Conservation (phyloP, 345 rosid genomes). For the Eucalyptus erythrocorys region DNA sequence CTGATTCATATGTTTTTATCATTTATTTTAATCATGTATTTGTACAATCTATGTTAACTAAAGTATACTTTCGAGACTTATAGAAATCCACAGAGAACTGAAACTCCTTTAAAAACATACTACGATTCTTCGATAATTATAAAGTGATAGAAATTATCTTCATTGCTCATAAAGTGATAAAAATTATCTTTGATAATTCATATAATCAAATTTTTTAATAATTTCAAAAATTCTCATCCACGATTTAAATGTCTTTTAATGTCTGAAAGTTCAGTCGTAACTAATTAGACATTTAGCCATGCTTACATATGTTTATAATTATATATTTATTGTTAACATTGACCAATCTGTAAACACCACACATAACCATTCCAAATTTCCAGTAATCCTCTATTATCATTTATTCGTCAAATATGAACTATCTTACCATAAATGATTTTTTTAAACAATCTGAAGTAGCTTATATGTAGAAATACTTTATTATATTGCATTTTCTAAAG, state of each 20-base stretch:
- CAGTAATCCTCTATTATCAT: background rate
- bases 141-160: background rate
- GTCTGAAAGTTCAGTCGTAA: no score
- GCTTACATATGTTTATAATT: no score
- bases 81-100: background rate
- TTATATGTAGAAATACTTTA: no score
- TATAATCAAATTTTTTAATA: no score
- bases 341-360: no score
- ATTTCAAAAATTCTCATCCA: no score
- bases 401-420: background rate
- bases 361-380: background rate
- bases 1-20: background rate
- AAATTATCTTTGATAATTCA: background rate
- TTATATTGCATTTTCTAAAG: no score
- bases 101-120: background rate
- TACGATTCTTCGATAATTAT: background rate
- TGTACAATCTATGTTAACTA: background rate
- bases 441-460: no score
- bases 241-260: no score
- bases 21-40: no score
- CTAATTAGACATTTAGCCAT: no score
- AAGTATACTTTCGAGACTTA: background rate
- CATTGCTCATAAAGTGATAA: background rate
- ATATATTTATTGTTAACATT: no score
- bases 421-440: background rate